Base-by-base conservation (phyloP, 2,329 filamentous ascomycete genomes). In the Claviceps sp. region DNA sequence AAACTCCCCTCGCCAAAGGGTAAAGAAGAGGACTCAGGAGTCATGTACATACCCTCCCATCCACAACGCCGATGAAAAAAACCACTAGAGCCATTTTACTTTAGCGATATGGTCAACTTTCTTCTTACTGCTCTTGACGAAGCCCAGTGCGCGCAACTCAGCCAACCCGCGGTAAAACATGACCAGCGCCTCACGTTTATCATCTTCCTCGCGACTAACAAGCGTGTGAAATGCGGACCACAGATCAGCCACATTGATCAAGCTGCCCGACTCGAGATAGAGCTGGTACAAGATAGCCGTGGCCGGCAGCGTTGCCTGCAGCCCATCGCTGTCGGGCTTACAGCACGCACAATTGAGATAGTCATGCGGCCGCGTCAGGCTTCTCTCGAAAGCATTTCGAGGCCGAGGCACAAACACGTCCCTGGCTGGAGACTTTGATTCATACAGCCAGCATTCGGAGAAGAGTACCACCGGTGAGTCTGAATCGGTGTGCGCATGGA, bases 31-130 rank as follows among this genome's bases (percentile, higher is more conserved):
- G 3, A 22, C 22, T 22, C 22, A 16, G 41, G 9, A 22, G 40
- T 9, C 1, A n/a, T 11, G 5, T 40, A 20, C 5, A 2, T 20
- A 20, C 38, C 16, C 26, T 9, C 26, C 30, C 30, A 11, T 34
- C 9, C 9, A 11, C 30, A 34, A 34, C 9, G 30, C 30, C 30
- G 9, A 34, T 34, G 8, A 34, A 34, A 20, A 43, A 24, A 22
- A 22, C 20, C 16, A 30, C 43, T 45, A 45, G 3, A 93, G 71
- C 60, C 91, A 93, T 65, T 86, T 89, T 81, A 89, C 75, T 72
- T 96, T 97, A 41, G 88, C 84, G 59, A 97, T 72, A 68, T 97
- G 91, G 65, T 97, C 93, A 24, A 83, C 81, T 74, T 95, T 95
- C 74, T 90, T 95, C 69, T 85, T 87, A 62, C 85, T 97, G 55